Percentiles rank a stretch among this genome's conserved stretches.
Conservation (phyloP, 768 basidiomycete genomes). For the Collybiopsis confluens region DNA sequence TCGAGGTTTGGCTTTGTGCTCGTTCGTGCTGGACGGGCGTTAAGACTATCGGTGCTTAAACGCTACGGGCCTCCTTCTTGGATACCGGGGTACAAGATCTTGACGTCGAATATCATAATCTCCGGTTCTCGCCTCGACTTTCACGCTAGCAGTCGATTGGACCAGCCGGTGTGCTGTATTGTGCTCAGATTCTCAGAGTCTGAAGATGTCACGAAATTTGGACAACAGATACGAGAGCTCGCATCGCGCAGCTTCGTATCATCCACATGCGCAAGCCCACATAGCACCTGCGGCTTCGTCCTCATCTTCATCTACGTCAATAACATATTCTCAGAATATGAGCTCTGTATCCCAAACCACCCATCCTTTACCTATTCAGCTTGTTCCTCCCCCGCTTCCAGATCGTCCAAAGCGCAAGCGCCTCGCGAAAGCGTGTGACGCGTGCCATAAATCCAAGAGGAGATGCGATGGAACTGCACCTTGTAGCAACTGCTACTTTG, state of each 20-base stretch:
- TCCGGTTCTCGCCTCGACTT: too few species aligned
- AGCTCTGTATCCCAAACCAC: background rate
- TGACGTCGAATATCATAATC: too few species aligned
- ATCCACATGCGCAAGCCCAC: background rate
- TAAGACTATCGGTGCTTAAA: too few species aligned
- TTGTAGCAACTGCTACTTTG: constrained; percentile 82
- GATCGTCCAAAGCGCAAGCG: constrained; percentile 43
- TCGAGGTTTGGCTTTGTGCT: too few species aligned
- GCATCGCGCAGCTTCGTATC: background rate
- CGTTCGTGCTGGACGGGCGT: too few species aligned
- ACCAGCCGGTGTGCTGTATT: too few species aligned
- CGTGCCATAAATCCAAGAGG: constrained; percentile 82
- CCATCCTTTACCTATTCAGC: background rate
- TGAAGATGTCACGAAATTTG: background rate
- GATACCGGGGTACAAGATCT: too few species aligned
- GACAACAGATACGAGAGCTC: background rate
- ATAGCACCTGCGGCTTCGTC: background rate
- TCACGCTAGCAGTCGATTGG: too few species aligned
- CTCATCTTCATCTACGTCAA: background rate
- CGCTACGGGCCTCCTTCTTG: too few species aligned
- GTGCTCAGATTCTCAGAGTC: background rate
- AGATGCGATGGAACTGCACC: constrained; percentile 43
- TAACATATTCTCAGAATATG: background rate
- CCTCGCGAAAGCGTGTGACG: constrained; percentile 69
- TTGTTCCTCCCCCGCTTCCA: constrained; percentile 11